Evolutionary conservation across 495 filamentous ascomycete species (phyloP).

Genomic region (Aspergillus homomorphus): DNA sequence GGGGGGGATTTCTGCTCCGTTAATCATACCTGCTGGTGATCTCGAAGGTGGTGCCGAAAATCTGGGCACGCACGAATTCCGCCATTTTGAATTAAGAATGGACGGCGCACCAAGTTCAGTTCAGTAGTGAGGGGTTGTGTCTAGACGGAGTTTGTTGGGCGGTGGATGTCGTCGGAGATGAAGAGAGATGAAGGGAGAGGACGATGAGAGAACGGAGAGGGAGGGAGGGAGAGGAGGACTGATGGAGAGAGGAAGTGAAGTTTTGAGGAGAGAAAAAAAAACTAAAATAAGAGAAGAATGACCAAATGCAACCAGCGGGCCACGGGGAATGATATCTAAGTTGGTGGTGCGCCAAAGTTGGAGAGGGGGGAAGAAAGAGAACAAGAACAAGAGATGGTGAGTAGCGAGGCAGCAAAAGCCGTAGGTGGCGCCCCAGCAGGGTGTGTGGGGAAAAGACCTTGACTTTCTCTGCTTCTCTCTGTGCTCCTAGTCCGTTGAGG

Average conservation of each 20-base stretch:
- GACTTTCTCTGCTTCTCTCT: too few species aligned
- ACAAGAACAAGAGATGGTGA: conserved; percentile 2
- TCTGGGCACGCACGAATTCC: conserved; percentile 98
- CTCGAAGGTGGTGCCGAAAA: conserved; percentile 99
- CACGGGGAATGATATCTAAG: conserved; percentile 7
- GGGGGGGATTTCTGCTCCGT: neutral
- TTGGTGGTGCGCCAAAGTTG: conserved; percentile 4
- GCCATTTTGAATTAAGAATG: conserved; percentile 62
- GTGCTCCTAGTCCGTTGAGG: conserved; percentile 18
- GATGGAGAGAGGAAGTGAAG: neutral
- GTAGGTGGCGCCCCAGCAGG: conserved; percentile 23
- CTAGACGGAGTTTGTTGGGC: neutral
- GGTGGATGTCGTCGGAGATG: neutral
- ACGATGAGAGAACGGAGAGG: neutral
- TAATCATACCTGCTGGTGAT: conserved; percentile 87
- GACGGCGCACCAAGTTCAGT: conserved; percentile 15
- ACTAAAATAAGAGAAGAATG: conserved; percentile 9
- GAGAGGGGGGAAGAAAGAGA: conserved; percentile 17
- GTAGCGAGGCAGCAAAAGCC: conserved; percentile 23
- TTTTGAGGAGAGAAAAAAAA: neutral
- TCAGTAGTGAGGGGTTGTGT: conserved; percentile 7
- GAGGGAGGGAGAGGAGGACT: neutral
- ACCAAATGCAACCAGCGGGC: neutral
- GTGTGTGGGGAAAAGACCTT: conserved; percentile 36
- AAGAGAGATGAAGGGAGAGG: conserved; percentile 4